Evolutionary conservation across 1,139 yeast species (phyloP), one percentile per base, ranked within the genome.

Genomic region (Pichia sp.): DNA sequence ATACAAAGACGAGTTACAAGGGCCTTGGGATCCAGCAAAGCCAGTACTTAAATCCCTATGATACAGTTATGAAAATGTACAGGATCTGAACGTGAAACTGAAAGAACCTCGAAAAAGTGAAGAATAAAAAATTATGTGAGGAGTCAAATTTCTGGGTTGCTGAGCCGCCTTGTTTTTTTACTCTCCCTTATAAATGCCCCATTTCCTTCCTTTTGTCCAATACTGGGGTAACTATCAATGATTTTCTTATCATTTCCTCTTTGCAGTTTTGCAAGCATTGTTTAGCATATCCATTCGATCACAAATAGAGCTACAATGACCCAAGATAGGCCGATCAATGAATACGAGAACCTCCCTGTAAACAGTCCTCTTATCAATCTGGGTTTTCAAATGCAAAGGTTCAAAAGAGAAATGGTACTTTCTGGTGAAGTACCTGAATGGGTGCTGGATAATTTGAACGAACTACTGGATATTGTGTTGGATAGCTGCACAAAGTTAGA

Each of bases 11-110:
- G 96, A 89, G 67, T 74, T 90, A 55, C 92, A 87, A 69, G 97
- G 97, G 0, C 97, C 97, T 0, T 90, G 97, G 97, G 97, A 90
- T 68, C 84, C 87, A 1, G 96, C 96, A 12, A 82, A 79, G 64
- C 96, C 96, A 0, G 69, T 74, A 14, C 67, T 76, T 33, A 65
- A 67, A 52, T 61, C 64, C 33, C 48, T 60, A 27, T 61, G 55
- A 20, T 20, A 20, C 24, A 20, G 24, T 20, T 20, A 3, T 20
- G 24, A 20, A 20, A 20, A 20, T 20, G 24, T 20, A 20, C 24
- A 20, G 24, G 24, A 20, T 20, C 24, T 20, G 3, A 20, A 20
- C 24, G 24, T 20, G 24, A 20, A 20, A 20, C 24, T 20, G 24
- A 20, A 20, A 20, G 24, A 20, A 20, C 24, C 24, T 20, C 3